Evolutionary conservation across 1,284 basidiomycete species (phyloP), one percentile per base, ranked within the genome.

Genomic region (Irpex rosettiformis): DNA sequence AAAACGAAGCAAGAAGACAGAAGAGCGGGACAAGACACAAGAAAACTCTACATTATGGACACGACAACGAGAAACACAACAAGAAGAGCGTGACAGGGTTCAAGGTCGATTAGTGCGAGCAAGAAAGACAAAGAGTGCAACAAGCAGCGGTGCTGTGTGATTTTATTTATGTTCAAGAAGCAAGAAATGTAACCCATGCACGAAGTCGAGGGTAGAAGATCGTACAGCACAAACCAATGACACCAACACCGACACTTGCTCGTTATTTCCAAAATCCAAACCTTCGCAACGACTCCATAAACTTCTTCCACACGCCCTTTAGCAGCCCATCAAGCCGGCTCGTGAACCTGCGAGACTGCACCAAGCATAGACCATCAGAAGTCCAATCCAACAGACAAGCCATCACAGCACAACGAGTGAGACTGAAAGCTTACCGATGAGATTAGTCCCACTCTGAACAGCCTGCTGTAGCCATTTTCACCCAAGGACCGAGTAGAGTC

Each of bases 361-460:
- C 7, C 43, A 52, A 58, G 45, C 33, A 40, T n/a, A 40, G n/a
- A 40, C 33, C 13, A 45, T 16, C 16, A 45, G 21, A 13, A 6
- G 11, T 16, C 28, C 6, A 6, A n/a, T 16, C 28, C 6, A 47
- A 4, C 25, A 25, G 25, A 27, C 37, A 51, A 25, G 16, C n/a
- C 16, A 10, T 6, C 49, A 28, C 25, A 33, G 21, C 16, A 29
- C 22, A 16, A 13, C 40, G 53, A 37, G 54, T 43, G 30, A 13
- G 58, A 8, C 22, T 2, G 28, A 21, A n/a, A 3, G 43, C 55
- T 10, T 22, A 62, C 61, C 42, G 52, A 49, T 42, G 40, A 37
- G 29, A 33, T n/a, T 10, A 62, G 21, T 8, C 61, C 61, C 28
- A 42, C 30, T 25, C 51, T 54, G 61, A 62, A 62, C n/a, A 62